Percentiles rank a stretch among this genome's conserved stretches.
These are phyloP conservation scores for Astrephomene gubernaculifera DNA, from an alignment of 139 green algal genomes.

Conservation along the genomic window DNA sequence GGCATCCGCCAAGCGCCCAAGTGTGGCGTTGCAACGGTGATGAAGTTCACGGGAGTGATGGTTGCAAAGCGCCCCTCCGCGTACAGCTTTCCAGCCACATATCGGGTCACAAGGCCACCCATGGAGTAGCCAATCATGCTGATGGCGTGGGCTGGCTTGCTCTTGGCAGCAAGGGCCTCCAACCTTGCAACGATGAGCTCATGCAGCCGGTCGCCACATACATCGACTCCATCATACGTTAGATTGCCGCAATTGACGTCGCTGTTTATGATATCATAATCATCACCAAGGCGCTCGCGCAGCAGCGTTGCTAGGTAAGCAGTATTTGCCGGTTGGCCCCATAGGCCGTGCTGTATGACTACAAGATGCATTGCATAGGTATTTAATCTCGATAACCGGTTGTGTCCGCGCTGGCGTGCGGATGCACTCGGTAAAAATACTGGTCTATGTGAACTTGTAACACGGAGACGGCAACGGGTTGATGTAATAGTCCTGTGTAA, in stretches of 20 bases:
- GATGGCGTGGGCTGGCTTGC: neutral
- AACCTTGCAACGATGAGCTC: neutral
- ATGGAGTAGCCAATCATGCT: conserved; percentile 51
- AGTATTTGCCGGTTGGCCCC: conserved; percentile 15
- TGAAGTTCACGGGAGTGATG: conserved; percentile 32
- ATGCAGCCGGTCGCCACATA: conserved; percentile 38
- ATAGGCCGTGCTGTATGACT: conserved; percentile 22
- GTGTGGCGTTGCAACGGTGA: conserved; percentile 51
- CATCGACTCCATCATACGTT: conserved; percentile 53
- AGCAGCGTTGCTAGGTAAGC: neutral
- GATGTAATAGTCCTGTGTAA: neutral
- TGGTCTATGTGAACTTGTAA: neutral
- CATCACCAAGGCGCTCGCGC: neutral
- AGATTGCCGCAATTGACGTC: conserved; percentile 9
- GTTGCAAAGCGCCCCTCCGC: conserved; percentile 29
- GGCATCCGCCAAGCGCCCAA: conserved; percentile 47
- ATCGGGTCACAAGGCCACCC: conserved; percentile 52
- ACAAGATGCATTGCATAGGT: conserved; percentile 6
- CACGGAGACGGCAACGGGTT: neutral
- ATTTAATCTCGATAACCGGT: neutral
- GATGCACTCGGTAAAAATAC: neutral
- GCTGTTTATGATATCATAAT: conserved; percentile 12
- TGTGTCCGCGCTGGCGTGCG: neutral
- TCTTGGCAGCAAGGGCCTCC: neutral
- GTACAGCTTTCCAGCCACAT: conserved; percentile 44